Base-by-base conservation (phyloP, 1,284 basidiomycete genomes). In the Volvariella surrecta region DNA sequence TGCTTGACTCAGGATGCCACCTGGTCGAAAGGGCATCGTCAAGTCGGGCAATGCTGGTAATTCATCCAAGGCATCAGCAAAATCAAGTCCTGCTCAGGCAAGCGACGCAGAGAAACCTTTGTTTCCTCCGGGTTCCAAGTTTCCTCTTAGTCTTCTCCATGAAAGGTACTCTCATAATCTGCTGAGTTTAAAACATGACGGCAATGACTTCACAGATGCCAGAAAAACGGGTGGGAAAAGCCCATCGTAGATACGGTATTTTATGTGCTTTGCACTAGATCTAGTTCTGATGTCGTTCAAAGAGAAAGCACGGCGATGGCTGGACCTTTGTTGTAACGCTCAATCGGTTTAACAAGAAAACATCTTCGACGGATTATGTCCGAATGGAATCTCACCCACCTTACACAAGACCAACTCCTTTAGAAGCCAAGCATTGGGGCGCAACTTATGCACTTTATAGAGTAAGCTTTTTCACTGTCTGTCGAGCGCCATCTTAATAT, bases 401-500 rank as follows among this genome's bases (percentile, higher is more conserved):
- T 10, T 73, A 84, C 53, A 59, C 73, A 35, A 69, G 77, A 43
- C 71, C 74, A 3, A 79, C 78, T 15, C 72, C 77, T 2, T 58
- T 82, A 20, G 82, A 92, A 62, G 89, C 89, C 15, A 82, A 79
- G 40, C 91, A 94, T 56, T 92, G 83, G 77, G 89, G 84, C 17
- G 89, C 90, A 18, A 87, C 87, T 2, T 92, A 91, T 54, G 89
- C 89, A 20, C 61, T 94, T 44, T 89, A 91, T 62, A 78, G 90
- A 49, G 87, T 90, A 58, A 62, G 85, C 79, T 4, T 35, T 35
- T 6, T 6, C 34, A 9, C 34, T 19, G 34, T n/a, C 34, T 7
- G 8, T 35, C 4, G 34, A 35, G 8, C 34, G 39, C 43, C 42
- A 43, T 54, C 46, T 56, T 37, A 57, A 55, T 35, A 13, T 54